Evolutionary conservation across 2,329 filamentous ascomycete genomes (phyloP).

Genomic region (Coniella vitis): DNA sequence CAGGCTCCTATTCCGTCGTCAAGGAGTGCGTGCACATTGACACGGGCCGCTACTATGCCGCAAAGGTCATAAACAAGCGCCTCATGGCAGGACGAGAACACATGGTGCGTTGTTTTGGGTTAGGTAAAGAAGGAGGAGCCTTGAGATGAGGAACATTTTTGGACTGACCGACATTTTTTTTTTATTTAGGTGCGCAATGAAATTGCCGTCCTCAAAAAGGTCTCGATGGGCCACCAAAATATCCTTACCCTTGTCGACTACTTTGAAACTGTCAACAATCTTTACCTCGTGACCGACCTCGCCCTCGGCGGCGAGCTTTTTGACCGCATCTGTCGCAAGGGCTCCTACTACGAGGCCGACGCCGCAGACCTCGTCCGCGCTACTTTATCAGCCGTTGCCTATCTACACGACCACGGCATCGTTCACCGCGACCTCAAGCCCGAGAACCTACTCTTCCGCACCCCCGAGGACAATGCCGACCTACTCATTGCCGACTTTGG

Average conservation of each 20-base stretch:
- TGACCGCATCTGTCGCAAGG: constrained; percentile 97
- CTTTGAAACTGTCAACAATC: constrained; percentile 99
- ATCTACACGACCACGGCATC: constrained; percentile 96
- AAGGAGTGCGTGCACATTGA: constrained; percentile 99
- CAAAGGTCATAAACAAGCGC: constrained; percentile 98
- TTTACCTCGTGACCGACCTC: constrained; percentile 95
- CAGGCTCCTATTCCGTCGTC: constrained; percentile 95
- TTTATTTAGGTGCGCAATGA: constrained; percentile 83
- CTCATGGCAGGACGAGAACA: constrained; percentile 96
- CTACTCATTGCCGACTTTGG: constrained; percentile 96
- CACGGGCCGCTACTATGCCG: constrained; percentile 94
- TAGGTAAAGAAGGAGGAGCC: too few species aligned
- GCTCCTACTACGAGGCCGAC: constrained; percentile 96
- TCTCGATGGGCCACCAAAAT: constrained; percentile 99
- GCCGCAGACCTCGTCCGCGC: constrained; percentile 92
- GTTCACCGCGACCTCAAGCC: constrained; percentile 97
- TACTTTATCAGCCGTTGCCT: constrained; percentile 93
- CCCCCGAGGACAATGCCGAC: constrained; percentile 95
- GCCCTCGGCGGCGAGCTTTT: constrained; percentile 95
- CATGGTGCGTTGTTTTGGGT: constrained; percentile 61
- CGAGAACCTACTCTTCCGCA: constrained; percentile 93
- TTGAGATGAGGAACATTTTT: not conserved
- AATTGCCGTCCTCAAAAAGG: constrained; percentile 92
- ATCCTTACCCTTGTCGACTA: constrained; percentile 97
- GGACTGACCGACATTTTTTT: not conserved